Percentiles rank a stretch among this genome's conserved stretches.
phyloP scores from a whole-genome alignment of 176 grass and related monocot genomes.

The Typha latifolia region DNA sequence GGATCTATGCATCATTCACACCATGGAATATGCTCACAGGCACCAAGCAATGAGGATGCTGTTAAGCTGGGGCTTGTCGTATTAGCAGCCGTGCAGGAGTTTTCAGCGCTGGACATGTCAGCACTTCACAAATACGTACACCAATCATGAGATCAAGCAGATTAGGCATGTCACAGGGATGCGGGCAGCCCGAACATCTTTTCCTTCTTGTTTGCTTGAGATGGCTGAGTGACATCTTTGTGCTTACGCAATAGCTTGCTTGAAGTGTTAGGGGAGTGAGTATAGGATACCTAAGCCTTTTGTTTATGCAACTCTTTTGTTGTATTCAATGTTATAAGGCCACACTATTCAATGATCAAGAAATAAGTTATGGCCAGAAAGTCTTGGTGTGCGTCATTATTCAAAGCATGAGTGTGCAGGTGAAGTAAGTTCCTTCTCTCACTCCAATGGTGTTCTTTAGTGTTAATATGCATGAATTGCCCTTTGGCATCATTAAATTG shows the following conservation, averaged over 20 bases:
- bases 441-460: too few relatives aligned
- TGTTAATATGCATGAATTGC: too few relatives aligned
- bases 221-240: background rate
- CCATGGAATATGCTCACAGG: constrained; percentile 27
- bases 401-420: too few relatives aligned
- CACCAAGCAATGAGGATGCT: constrained; percentile 55
- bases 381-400: too few relatives aligned
- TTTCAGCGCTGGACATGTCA: constrained; percentile 57
- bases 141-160: constrained; percentile 11
- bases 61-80: constrained; percentile 57
- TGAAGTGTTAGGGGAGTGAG: too few relatives aligned
- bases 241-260: background rate
- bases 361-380: too few relatives aligned
- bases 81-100: constrained; percentile 52
- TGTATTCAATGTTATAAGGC: too few relatives aligned
- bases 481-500: too few relatives aligned
- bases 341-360: too few relatives aligned
- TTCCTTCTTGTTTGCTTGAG: background rate
- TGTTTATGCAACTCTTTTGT: too few relatives aligned
- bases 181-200: background rate
- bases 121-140: constrained; percentile 57
- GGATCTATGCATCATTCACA: background rate
- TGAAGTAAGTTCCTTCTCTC: too few relatives aligned
- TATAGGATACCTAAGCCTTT: too few relatives aligned
- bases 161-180: background rate